phyloP scores from a whole-genome alignment of 73 alveolate genomes.

The Blepharisma stoltei region DNA sequence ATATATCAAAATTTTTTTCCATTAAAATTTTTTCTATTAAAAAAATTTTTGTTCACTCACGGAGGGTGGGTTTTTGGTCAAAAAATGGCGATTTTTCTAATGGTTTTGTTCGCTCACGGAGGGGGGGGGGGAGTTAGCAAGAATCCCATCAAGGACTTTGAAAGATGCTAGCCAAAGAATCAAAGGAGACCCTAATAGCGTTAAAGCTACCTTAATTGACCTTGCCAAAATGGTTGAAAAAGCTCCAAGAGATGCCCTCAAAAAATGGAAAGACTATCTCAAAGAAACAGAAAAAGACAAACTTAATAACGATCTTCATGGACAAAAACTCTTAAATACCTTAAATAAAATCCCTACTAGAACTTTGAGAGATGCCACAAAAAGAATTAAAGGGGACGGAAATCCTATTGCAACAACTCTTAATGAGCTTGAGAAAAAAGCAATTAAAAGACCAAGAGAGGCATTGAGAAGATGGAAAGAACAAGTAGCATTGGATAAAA shows the following conservation, averaged over 20 bases:
- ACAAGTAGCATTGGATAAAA: too few relatives aligned
- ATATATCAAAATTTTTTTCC: too few relatives aligned
- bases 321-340: slow-evolving; percentile 1
- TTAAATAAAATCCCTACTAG: not conserved
- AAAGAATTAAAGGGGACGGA: slow-evolving; percentile 20
- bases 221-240: not conserved
- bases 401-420: not conserved
- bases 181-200: not conserved
- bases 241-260: not conserved
- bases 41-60: too few relatives aligned
- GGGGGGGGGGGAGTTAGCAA: too few relatives aligned
- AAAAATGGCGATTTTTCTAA: too few relatives aligned
- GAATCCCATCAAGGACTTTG: slow-evolving; percentile 17
- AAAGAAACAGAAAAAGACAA: not conserved
- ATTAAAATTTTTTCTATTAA: too few relatives aligned
- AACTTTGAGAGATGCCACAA: slow-evolving; percentile 14
- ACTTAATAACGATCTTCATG: not conserved
- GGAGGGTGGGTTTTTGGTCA: too few relatives aligned
- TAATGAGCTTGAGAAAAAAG: not conserved
- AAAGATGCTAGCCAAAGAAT: not conserved
- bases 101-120: too few relatives aligned
- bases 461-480: slow-evolving; percentile 3
- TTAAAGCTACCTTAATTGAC: not conserved
- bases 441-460: not conserved
- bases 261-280: not conserved